Percentiles rank a stretch among this genome's conserved stretches.
phyloP scores from a whole-genome alignment of 163 green algal genomes.

The Scenedesmus sp. region DNA sequence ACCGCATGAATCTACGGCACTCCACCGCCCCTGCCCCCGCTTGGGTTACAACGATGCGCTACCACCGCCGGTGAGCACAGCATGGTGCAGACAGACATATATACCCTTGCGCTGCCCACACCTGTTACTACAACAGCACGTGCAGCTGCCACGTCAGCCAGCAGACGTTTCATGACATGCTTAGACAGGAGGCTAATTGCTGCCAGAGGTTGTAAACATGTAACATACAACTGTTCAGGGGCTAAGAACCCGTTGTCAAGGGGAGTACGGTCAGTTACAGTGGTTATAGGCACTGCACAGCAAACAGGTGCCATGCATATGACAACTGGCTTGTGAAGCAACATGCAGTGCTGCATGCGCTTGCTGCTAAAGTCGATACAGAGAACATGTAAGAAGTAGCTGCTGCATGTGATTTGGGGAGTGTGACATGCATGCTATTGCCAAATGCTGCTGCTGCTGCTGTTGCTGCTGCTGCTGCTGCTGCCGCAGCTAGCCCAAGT shows the following conservation, averaged over 20 bases:
- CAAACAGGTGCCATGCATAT: background rate
- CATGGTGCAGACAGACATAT: background rate
- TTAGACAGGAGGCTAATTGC: background rate
- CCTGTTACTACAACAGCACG: background rate
- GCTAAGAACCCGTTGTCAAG: background rate
- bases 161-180: background rate
- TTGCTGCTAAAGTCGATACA: no score
- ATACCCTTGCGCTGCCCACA: background rate
- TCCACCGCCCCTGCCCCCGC: background rate
- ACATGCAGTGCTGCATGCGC: no score
- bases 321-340: background rate
- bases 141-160: background rate
- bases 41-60: background rate
- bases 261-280: background rate
- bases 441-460: background rate
- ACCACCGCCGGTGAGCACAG: background rate
- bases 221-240: background rate
- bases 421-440: background rate
- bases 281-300: background rate
- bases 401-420: background rate
- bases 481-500: background rate
- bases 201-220: background rate
- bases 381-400: no score
- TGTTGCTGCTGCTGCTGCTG: slow-evolving; percentile 1
- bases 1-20: background rate